Percentiles rank a stretch among this genome's conserved stretches.
These are phyloP conservation scores for Lippia alba DNA, from an alignment of 305 asterid genomes.

Conservation along the genomic window DNA sequence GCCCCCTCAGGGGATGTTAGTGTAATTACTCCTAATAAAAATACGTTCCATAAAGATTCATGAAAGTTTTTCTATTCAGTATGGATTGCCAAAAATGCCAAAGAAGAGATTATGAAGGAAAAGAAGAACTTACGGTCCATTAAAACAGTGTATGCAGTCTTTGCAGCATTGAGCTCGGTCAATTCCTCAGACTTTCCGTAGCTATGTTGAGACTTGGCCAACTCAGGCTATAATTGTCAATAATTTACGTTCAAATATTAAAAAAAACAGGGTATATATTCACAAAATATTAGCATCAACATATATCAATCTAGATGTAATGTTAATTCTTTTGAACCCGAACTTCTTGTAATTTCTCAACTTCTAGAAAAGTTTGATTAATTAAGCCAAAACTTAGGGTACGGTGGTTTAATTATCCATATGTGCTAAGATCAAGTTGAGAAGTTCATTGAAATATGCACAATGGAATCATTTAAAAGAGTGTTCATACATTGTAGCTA, in stretches of 20 bases:
- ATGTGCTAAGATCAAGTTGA: background rate
- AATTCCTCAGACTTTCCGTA: conserved; percentile 51
- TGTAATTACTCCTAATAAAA: background rate
- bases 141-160: conserved; percentile 50
- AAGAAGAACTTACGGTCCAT: conserved; percentile 39
- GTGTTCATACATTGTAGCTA: no score
- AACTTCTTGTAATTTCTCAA: no score
- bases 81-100: background rate
- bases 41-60: background rate
- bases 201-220: no score
- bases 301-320: no score
- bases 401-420: no score
- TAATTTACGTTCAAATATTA: no score
- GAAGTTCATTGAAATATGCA: background rate
- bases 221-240: no score
- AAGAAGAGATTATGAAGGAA: background rate
- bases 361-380: no score
- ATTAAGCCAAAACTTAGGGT: no score
- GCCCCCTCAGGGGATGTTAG: background rate
- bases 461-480: background rate
- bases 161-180: conserved; percentile 62
- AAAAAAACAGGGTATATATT: no score
- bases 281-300: no score
- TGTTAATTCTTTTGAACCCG: no score
- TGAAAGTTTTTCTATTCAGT: background rate